A percentile compares a stretch with the other conserved stretches of the same genome.
These are phyloP conservation scores for Williopsis jadinii DNA, from an alignment of 1,139 yeast species.

Conservation along the genomic window DNA sequence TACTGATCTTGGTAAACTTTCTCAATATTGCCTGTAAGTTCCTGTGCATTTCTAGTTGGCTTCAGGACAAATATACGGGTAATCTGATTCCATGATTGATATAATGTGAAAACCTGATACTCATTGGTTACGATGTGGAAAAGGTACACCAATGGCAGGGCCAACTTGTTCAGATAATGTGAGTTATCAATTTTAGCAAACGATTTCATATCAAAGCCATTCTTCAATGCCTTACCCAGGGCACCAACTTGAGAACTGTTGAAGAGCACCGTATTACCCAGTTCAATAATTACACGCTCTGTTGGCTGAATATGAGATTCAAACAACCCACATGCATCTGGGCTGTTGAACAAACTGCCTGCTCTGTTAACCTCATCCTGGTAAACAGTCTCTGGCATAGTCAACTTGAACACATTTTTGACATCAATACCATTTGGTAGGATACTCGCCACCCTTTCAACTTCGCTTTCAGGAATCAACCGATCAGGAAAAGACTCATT, in stretches of 20 bases:
- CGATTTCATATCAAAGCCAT: constrained; percentile 70
- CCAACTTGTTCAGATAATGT: constrained; percentile 46
- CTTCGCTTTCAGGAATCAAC: constrained; percentile 44
- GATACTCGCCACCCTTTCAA: constrained; percentile 51
- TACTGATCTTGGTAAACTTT: constrained; percentile 49
- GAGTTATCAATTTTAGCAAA: constrained; percentile 40
- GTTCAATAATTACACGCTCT: constrained; percentile 70
- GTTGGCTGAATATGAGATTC: constrained; percentile 64
- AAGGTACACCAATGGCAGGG: constrained; percentile 58
- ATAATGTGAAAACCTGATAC: constrained; percentile 66
- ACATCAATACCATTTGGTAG: constrained; percentile 70
- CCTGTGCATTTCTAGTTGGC: constrained; percentile 65
- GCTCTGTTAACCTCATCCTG: constrained; percentile 50
- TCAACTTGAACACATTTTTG: constrained; percentile 49
- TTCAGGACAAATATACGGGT: constrained; percentile 57
- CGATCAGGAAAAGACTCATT: constrained; percentile 38
- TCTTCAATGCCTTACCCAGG: constrained; percentile 79
- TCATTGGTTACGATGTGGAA: constrained; percentile 71
- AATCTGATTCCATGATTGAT: constrained; percentile 56
- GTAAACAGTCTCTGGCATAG: constrained; percentile 60
- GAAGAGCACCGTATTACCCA: constrained; percentile 70
- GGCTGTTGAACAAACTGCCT: constrained; percentile 59
- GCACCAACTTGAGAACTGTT: constrained; percentile 65
- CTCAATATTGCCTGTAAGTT: constrained; percentile 47
- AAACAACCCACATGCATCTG: constrained; percentile 62